Conservation (phyloP, 2,329 filamentous ascomycete genomes). For the Claviceps citrina region DNA sequence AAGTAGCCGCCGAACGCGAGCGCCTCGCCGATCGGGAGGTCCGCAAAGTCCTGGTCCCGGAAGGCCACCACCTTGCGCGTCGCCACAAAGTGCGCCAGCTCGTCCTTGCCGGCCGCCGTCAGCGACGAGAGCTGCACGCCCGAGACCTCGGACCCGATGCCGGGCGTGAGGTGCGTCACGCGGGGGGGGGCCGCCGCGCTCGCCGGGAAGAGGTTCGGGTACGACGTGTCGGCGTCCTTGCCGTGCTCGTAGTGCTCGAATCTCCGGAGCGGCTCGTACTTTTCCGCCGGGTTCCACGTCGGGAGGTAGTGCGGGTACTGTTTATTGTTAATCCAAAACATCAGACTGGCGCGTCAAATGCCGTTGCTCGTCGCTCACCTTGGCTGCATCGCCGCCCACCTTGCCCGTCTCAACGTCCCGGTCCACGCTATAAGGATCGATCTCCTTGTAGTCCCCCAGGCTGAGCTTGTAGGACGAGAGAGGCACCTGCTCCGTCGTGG, state of each 20-base stretch:
- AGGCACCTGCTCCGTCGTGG: slow-evolving; percentile 6
- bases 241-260: slow-evolving; percentile 65
- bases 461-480: slow-evolving; percentile 11
- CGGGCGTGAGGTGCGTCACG: slow-evolving; percentile 50
- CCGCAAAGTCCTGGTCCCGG: slow-evolving; percentile 57
- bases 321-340: no score
- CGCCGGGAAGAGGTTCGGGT: slow-evolving; percentile 48
- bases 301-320: slow-evolving; percentile 60
- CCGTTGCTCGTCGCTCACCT: slow-evolving; percentile 12
- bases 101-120: slow-evolving; percentile 53
- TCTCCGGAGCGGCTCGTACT: slow-evolving; percentile 48
- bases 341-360: no score
- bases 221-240: slow-evolving; percentile 54
- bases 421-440: slow-evolving; percentile 14
- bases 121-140: slow-evolving; percentile 59
- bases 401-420: slow-evolving; percentile 16
- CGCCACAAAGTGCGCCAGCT: slow-evolving; percentile 60
- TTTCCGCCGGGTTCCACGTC: slow-evolving; percentile 50
- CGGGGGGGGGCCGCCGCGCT: slow-evolving; percentile 25
- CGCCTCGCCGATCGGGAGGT: slow-evolving; percentile 54
- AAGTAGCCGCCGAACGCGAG: slow-evolving; percentile 53
- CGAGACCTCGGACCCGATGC: slow-evolving; percentile 56
- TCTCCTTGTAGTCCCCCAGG: slow-evolving; percentile 18
- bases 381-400: slow-evolving; percentile 13
- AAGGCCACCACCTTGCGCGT: slow-evolving; percentile 68